Conservation (phyloP, 192 early-diverging fungal genomes). For the Podila horticola region DNA sequence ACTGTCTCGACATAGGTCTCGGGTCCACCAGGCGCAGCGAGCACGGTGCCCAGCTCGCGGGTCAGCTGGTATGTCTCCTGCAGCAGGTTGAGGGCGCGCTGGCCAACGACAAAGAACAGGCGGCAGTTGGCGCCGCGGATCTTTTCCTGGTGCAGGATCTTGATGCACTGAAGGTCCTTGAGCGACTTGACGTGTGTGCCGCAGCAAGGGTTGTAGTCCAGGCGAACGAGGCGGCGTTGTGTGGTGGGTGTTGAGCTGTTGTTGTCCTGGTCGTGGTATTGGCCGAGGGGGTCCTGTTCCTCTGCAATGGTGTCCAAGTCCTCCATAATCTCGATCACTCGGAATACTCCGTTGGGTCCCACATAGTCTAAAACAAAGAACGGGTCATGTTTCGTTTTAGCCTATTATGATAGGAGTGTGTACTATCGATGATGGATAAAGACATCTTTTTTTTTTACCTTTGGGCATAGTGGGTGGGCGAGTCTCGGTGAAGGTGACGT, state of each 20-base stretch:
- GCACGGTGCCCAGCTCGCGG: constrained; percentile 40
- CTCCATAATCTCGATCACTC: constrained; percentile 47
- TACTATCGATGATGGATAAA: no score
- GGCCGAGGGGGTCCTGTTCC: constrained; percentile 26
- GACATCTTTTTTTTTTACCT: no score
- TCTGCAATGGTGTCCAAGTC: constrained; percentile 42
- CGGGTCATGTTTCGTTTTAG: no score
- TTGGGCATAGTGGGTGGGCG: constrained; percentile 62
- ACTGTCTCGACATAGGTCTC: constrained; percentile 57
- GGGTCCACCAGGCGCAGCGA: constrained; percentile 52
- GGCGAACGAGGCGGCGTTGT: constrained; percentile 50
- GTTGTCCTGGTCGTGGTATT: not conserved
- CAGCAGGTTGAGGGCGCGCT: constrained; percentile 61
- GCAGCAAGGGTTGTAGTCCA: constrained; percentile 77
- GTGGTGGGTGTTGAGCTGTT: not conserved
- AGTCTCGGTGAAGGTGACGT: constrained; percentile 57
- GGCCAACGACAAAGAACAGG: constrained; percentile 75
- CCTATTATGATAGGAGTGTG: no score
- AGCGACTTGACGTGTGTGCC: constrained; percentile 73
- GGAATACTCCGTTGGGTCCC: constrained; percentile 47
- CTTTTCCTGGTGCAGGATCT: constrained; percentile 70
- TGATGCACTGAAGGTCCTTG: constrained; percentile 72
- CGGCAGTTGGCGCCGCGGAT: constrained; percentile 72
- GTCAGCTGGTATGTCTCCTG: constrained; percentile 46
- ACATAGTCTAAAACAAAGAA: constrained; percentile 22